Evolutionary conservation across 179 eudicot genomes (phyloP).

Genomic region (Silene coronaria): DNA sequence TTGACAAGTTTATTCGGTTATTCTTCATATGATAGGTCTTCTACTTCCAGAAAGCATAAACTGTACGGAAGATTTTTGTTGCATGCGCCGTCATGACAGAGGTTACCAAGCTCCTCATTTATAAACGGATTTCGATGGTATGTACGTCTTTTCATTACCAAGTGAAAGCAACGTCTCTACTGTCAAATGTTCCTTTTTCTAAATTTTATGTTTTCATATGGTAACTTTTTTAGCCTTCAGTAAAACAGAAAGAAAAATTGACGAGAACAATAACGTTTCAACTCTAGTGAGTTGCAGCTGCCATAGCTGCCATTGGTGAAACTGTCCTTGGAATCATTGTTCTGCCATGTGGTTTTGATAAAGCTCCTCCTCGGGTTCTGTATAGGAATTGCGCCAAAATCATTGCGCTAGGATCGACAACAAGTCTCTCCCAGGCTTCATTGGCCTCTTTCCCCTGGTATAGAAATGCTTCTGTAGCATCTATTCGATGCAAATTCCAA

Average conservation of each 20-base stretch:
- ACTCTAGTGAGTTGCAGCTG: conserved; percentile 29
- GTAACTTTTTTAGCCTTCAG: conserved; percentile 2
- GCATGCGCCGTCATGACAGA: conserved; percentile 25
- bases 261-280: neutral
- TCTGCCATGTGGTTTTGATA: conserved; percentile 17
- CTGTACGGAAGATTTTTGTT: conserved; percentile 30
- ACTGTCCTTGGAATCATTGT: conserved; percentile 20
- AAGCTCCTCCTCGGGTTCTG: conserved; percentile 3
- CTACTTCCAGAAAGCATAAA: conserved; percentile 20
- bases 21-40: conserved; percentile 23
- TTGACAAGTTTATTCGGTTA: conserved; percentile 23
- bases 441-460: conserved; percentile 36
- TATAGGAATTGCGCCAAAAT: conserved; percentile 36
- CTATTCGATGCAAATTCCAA: conserved; percentile 44
- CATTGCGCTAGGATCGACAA: conserved; percentile 33
- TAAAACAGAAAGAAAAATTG: neutral
- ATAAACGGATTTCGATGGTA: conserved; percentile 20
- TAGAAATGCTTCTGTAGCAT: conserved; percentile 39
- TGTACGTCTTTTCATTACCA: conserved; percentile 15
- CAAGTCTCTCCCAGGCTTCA: conserved; percentile 49
- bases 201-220: neutral
- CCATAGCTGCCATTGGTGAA: conserved; percentile 27
- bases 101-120: conserved; percentile 16
- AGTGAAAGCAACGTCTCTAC: conserved; percentile 18
- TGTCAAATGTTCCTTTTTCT: neutral